Percentiles rank a stretch among this genome's conserved stretches.
These are phyloP conservation scores for Hyaloscypha finlandica DNA, from an alignment of 495 filamentous ascomycete genomes.

Conservation along the genomic window DNA sequence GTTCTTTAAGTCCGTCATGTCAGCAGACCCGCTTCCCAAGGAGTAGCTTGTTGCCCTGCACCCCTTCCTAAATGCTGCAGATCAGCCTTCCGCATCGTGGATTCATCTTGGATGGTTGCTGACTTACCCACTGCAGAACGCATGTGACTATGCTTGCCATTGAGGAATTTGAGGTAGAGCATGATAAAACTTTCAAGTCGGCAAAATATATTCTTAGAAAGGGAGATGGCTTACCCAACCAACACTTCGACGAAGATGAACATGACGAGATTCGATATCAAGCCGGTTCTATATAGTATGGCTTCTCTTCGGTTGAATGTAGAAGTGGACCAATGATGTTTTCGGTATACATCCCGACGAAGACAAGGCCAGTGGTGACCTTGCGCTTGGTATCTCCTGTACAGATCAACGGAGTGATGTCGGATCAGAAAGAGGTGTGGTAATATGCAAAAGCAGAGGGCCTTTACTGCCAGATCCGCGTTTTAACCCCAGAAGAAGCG, in stretches of 20 bases:
- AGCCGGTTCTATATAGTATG: constrained; percentile 52
- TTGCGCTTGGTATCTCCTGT: constrained; percentile 64
- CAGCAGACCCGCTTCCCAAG: constrained; percentile 23
- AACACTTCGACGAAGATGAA: no score
- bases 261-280: constrained; percentile 41
- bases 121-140: constrained; percentile 1
- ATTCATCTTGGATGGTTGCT: background rate
- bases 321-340: constrained; percentile 57
- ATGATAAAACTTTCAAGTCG: constrained; percentile 37
- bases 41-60: no score
- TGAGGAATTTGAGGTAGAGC: constrained; percentile 46
- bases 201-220: constrained; percentile 25
- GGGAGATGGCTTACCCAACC: no score
- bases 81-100: no score
- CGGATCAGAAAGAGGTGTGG: constrained; percentile 38
- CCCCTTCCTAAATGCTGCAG: no score
- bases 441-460: constrained; percentile 59
- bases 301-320: constrained; percentile 56
- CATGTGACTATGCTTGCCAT: constrained; percentile 45
- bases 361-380: constrained; percentile 55
- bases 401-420: constrained; percentile 61
- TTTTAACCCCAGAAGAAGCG: constrained; percentile 48
- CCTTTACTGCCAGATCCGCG: constrained; percentile 41
- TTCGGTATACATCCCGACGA: constrained; percentile 57
- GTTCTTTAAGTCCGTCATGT: constrained; percentile 43